Evolutionary conservation across 2,329 filamentous ascomycete genomes (phyloP), one percentile per base, ranked within the genome.

Genomic region (Cladophialophora psammophila): DNA sequence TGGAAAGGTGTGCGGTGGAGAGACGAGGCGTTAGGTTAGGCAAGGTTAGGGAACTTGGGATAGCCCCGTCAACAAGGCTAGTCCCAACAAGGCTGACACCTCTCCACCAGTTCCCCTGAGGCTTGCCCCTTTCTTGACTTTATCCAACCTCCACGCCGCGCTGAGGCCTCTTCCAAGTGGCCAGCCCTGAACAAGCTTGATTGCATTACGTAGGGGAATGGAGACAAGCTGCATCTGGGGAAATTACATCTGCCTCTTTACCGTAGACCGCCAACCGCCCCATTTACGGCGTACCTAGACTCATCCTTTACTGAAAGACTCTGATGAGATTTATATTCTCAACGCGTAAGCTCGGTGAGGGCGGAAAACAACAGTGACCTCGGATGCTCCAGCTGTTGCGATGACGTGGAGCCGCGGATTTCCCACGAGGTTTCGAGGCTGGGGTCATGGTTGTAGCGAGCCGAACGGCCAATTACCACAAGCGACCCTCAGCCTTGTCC

Each of bases 231-330:
- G 20, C 58, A 48, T 61, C 45, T 26, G 63, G 38, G 59, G 64
- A 66, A 63, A 66, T 66, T 66, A 54, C 64, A 59, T 66, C 52
- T 45, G 60, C 53, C 42, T 34, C 26, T 59, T 59, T 42, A 45
- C 26, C 26, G 26, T 26, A 26, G 26, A 26, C 26, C 26, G 26
- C 26, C 26, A 54, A 13, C 54, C 42, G 38, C 59, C 50, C 50
- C 26, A 35, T 45, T 36, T 15, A 18, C 55, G 18, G 15, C 42
- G 55, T 26, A 15, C n/a, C 26, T 45, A 18, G 8, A 12, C 34
- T 52, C 53, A 18, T n/a, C 53, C 8, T 34, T 10, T 32, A 20
- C 15, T 58, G 15, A 5, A 42, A 13, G 26, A 10, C 13, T 9
- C 31, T 12, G 40, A 36, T 15, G 31, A 31, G 31, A 20, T 52